A percentile compares a stretch with the other conserved stretches of the same genome.
phyloP scores from a whole-genome alignment of 2,329 filamentous ascomycete genomes.

The Phaeosphaeriaceae sp. region DNA sequence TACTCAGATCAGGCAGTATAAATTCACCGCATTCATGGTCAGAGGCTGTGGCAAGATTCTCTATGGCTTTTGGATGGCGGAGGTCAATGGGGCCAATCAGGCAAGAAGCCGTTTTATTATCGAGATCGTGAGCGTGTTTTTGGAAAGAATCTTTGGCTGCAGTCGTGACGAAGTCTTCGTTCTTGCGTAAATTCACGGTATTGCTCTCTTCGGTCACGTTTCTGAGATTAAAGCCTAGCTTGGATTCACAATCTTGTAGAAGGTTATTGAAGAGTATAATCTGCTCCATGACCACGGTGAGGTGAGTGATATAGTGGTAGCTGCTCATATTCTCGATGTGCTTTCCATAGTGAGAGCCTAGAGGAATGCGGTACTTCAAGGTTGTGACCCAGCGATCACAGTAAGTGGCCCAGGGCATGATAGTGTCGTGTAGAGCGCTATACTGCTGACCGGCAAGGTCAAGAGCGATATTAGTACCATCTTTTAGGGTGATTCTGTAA shows the following conservation, averaged over 20 bases:
- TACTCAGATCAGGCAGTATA: slow-evolving; percentile 4
- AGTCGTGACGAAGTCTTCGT: not conserved
- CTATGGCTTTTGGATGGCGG: slow-evolving; percentile 10
- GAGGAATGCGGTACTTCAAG: slow-evolving; percentile 16
- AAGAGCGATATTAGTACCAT: slow-evolving; percentile 16
- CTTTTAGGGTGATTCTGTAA: slow-evolving; percentile 21
- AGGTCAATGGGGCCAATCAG: slow-evolving; percentile 6
- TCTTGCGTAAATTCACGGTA: not conserved
- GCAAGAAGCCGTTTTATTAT: not conserved
- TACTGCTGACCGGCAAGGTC: slow-evolving; percentile 21
- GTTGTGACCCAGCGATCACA: slow-evolving; percentile 5
- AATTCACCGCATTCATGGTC: not conserved
- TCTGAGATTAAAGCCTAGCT: slow-evolving; percentile 3
- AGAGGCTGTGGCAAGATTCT: not conserved
- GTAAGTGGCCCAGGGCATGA: slow-evolving; percentile 17
- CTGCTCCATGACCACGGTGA: slow-evolving; percentile 14
- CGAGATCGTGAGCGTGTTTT: slow-evolving; percentile 7
- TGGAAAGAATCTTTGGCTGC: slow-evolving; percentile 1
- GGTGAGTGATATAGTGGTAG: slow-evolving; percentile 12
- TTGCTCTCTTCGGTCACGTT: slow-evolving; percentile 4
- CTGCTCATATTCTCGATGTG: slow-evolving; percentile 9
- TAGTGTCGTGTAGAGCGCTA: slow-evolving; percentile 6
- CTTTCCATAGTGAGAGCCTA: slow-evolving; percentile 14
- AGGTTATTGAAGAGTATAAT: slow-evolving; percentile 9
- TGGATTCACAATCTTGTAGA: slow-evolving; percentile 3